phyloP scores from a whole-genome alignment of 805 yeast genomes.

The Nakazawaea ernobii region DNA sequence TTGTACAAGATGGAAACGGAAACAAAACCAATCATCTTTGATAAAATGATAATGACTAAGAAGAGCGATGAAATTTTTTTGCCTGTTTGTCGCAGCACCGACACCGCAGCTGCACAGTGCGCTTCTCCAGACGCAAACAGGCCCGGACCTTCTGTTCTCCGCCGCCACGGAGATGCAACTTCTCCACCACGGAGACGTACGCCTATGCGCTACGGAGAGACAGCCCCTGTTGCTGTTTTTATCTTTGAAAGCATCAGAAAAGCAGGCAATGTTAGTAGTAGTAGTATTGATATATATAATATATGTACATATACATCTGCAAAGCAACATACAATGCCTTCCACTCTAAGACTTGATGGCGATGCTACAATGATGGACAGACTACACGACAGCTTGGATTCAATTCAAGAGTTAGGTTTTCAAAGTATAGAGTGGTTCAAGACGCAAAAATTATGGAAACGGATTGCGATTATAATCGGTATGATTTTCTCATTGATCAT shows the following conservation, averaged over 20 bases:
- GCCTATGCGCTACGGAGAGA: too few species aligned
- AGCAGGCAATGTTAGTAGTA: neutral
- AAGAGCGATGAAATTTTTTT: neutral
- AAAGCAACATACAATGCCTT: neutral
- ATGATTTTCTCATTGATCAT: neutral
- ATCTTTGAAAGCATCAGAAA: neutral
- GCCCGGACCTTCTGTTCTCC: too few species aligned
- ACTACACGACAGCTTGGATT: neutral
- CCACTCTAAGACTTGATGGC: neutral
- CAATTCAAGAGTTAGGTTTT: neutral
- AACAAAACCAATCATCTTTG: slow-evolving; percentile 2
- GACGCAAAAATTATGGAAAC: neutral
- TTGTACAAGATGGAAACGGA: neutral
- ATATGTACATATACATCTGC: too few species aligned
- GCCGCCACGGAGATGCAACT: too few species aligned
- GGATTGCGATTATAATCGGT: neutral
- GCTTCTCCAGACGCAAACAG: neutral
- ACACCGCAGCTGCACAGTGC: neutral
- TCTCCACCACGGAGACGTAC: too few species aligned
- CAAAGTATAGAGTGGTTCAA: slow-evolving; percentile 1
- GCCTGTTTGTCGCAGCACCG: neutral
- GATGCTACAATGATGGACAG: neutral
- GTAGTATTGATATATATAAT: neutral
- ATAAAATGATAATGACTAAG: slow-evolving; percentile 10
- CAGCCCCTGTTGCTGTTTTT: neutral